These are phyloP conservation scores for Ophidiomyces ophidiicola DNA, from an alignment of 2,329 filamentous ascomycete species.

Conservation along the genomic window DNA sequence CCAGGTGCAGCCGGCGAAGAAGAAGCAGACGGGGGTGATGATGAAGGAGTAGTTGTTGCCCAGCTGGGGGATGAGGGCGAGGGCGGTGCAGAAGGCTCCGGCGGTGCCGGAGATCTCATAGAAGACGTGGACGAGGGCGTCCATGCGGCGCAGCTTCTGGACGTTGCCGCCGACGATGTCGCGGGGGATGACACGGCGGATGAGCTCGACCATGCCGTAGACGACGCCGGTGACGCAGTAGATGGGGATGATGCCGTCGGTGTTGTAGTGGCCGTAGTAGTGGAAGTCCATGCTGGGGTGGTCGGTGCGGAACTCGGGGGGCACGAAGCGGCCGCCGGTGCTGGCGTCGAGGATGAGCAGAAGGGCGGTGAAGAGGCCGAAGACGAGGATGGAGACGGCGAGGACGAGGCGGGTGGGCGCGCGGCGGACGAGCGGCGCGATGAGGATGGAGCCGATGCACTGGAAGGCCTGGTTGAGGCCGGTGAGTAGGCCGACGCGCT, in stretches of 20 bases:
- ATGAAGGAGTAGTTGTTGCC: conserved; percentile 44
- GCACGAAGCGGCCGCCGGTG: conserved; percentile 37
- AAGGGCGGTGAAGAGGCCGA: conserved; percentile 38
- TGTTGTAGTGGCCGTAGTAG: conserved; percentile 40
- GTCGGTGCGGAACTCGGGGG: conserved; percentile 17
- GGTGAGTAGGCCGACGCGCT: conserved; percentile 37
- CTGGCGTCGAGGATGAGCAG: conserved; percentile 39
- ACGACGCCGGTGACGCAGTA: conserved; percentile 34
- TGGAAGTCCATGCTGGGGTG: conserved; percentile 30
- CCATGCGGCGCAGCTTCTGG: conserved; percentile 39
- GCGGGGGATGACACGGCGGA: conserved; percentile 40
- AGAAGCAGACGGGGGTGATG: conserved; percentile 40
- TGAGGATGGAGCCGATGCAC: conserved; percentile 41
- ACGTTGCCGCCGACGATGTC: conserved; percentile 42
- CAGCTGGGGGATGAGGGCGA: conserved; percentile 40
- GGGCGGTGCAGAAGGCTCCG: conserved; percentile 38
- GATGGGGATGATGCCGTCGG: conserved; percentile 40
- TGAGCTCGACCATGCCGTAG: conserved; percentile 42
- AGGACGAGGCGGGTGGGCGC: conserved; percentile 39
- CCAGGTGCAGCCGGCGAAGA: conserved; percentile 33
- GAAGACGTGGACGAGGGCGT: conserved; percentile 37
- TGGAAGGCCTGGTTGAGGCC: conserved; percentile 42
- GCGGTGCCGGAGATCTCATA: conserved; percentile 40
- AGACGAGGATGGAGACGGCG: conserved; percentile 34
- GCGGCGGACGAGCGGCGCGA: conserved; percentile 40